A percentile compares a stretch with the other conserved stretches of the same genome.
Evolutionary conservation across 1,284 basidiomycete genomes (phyloP).

Genomic region (Apiotrichum sp.): DNA sequence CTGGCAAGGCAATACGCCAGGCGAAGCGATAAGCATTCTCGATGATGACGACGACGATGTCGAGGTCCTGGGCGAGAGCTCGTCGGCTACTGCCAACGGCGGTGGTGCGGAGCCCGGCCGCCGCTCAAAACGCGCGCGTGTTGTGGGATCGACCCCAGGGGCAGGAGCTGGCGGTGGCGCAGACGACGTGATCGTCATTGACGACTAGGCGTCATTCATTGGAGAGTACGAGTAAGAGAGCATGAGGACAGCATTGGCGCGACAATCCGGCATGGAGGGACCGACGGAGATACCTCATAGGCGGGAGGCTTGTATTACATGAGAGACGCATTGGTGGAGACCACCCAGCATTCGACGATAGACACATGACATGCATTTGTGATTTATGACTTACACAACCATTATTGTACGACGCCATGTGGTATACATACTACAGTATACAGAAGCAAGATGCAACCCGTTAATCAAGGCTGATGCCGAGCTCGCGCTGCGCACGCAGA

Average conservation of each 20-base stretch:
- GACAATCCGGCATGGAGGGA: neutral
- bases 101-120: neutral
- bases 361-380: neutral
- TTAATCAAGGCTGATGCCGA: slow-evolving; percentile 17
- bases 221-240: too few species aligned
- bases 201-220: slow-evolving; percentile 17
- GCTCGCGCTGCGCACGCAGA: slow-evolving; percentile 30
- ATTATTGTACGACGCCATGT: too few species aligned
- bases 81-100: slow-evolving; percentile 1
- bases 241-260: too few species aligned
- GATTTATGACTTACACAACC: too few species aligned
- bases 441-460: too few species aligned
- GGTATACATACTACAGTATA: too few species aligned
- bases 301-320: too few species aligned
- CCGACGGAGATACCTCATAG: neutral
- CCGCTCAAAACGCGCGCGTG: slow-evolving; percentile 10
- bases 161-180: slow-evolving; percentile 1
- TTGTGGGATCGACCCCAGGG: neutral
- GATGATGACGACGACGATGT: slow-evolving; percentile 14
- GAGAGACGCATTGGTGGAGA: too few species aligned
- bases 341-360: neutral
- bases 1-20: slow-evolving; percentile 10
- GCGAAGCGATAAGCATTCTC: slow-evolving; percentile 6
- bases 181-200: slow-evolving; percentile 38
- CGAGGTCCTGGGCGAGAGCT: slow-evolving; percentile 7